A percentile compares a stretch with the other conserved stretches of the same genome.
phyloP scores from a whole-genome alignment of 1,284 basidiomycete genomes.

The Trametes hirsuta region DNA sequence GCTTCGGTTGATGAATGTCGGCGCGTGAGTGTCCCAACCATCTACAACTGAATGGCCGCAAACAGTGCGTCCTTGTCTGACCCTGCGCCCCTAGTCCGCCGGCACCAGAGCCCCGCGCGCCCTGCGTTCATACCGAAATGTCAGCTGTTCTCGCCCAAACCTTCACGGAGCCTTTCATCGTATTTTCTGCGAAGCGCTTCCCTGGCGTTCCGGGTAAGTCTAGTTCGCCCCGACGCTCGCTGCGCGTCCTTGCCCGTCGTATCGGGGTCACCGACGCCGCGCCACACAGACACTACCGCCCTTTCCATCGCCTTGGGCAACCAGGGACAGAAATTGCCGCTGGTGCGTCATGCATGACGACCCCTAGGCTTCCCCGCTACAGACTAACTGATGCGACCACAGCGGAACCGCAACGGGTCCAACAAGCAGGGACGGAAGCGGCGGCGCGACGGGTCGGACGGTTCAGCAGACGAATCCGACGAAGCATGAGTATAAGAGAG shows the following conservation, averaged over 20 bases:
- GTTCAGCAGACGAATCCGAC: slow-evolving; percentile 54
- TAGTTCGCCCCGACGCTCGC: slow-evolving; percentile 6
- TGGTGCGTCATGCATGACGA: slow-evolving; percentile 52
- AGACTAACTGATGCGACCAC: slow-evolving; percentile 20
- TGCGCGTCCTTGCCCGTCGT: slow-evolving; percentile 5
- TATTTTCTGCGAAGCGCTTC: slow-evolving; percentile 91
- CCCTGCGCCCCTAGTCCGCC: slow-evolving; percentile 54
- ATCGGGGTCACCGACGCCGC: slow-evolving; percentile 14
- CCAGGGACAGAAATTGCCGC: slow-evolving; percentile 88
- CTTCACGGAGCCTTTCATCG: slow-evolving; percentile 87
- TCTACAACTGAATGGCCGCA: slow-evolving; percentile 18
- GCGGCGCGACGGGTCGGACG: slow-evolving; percentile 52
- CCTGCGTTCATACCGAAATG: slow-evolving; percentile 60
- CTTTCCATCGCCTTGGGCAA: slow-evolving; percentile 90
- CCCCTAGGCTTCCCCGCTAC: slow-evolving; percentile 2
- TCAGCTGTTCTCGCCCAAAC: slow-evolving; percentile 82
- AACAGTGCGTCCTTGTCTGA: slow-evolving; percentile 13
- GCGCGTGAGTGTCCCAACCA: slow-evolving; percentile 62
- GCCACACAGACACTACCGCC: slow-evolving; percentile 74
- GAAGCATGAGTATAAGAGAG: slow-evolving; percentile 29
- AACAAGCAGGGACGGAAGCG: slow-evolving; percentile 52
- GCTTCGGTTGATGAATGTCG: slow-evolving; percentile 83
- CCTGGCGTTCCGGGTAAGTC: slow-evolving; percentile 86
- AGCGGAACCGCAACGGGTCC: slow-evolving; percentile 74
- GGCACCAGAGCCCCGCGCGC: slow-evolving; percentile 71